Evolutionary conservation across 306 rosid genomes (phyloP), one percentile per base, ranked within the genome.

Genomic region (Dryas octopetala): DNA sequence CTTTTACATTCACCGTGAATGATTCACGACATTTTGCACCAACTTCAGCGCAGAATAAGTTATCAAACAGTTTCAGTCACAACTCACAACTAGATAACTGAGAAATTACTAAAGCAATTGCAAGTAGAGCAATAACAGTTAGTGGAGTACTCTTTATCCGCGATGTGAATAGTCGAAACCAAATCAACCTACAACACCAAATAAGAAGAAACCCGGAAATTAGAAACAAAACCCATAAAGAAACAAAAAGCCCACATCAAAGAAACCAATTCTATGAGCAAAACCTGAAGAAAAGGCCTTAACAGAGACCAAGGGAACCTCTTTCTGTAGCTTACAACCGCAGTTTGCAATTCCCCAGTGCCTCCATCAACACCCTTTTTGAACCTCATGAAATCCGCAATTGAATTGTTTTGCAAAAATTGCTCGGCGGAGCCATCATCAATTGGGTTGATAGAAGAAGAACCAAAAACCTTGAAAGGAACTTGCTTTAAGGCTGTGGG

Each of bases 141-240:
- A 15, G 16, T 6, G 19, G 60, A 50, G 60, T 86, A 95, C 98
- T 90, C 92, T 85, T 90, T 86, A 83, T 95, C 98, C 32, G 93
- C 98, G 49, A 95, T 95, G 74, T 95, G 98, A 90, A 95, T 90
- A 46, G 98, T 95, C 5, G 98, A 95, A 71, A 95, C 90, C 93
- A 95, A 86, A 86, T 95, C 98, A 77, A 95, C 98, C 98, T 95
- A 78, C 80, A 89, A 58, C 45, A 84, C 32, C 81, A 79, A 46
- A 83, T 32, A 65, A 50, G 54, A 51, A 60, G 11, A 78, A 78
- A 51, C 28, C 67, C 68, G 66, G 66, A 38, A 43, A 71, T 70
- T 57, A 38, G 17, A 49, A 53, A 72, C 71, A 44, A 79, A 82
- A 77, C 68, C 58, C 17, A 4, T 9, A 11, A 66, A 8, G 8